Percentiles rank a stretch among this genome's conserved stretches.
Evolutionary conservation across 108 stramenopile species (phyloP).

Genomic region (Skeletonema costatum): DNA sequence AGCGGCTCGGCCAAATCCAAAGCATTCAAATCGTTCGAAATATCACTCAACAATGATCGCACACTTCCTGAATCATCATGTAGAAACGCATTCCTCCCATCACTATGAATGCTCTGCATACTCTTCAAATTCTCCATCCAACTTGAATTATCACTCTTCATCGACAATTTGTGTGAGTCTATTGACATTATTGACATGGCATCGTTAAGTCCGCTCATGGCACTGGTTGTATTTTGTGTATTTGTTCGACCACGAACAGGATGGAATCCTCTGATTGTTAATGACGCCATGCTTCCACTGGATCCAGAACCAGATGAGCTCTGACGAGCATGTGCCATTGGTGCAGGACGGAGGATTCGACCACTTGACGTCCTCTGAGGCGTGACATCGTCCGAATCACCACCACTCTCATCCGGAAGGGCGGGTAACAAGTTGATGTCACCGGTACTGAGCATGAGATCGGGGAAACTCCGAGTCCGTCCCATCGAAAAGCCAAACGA

Average conservation of each 20-base stretch:
- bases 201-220: slow-evolving; percentile 34
- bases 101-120: slow-evolving; percentile 37
- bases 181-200: slow-evolving; percentile 51
- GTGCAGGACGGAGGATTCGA: slow-evolving; percentile 13
- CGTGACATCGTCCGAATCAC: slow-evolving; percentile 7
- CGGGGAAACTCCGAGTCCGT: slow-evolving; percentile 41
- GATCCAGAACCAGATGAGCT: slow-evolving; percentile 31
- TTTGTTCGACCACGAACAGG: slow-evolving; percentile 27
- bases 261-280: slow-evolving; percentile 31
- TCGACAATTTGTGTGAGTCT: slow-evolving; percentile 22
- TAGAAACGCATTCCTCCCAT: slow-evolving; percentile 30
- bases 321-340: neutral
- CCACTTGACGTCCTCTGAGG: slow-evolving; percentile 11
- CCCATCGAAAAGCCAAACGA: slow-evolving; percentile 20
- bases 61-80: slow-evolving; percentile 34
- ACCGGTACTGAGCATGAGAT: slow-evolving; percentile 35
- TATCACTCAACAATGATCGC: slow-evolving; percentile 34
- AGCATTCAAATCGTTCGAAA: slow-evolving; percentile 44
- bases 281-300: slow-evolving; percentile 20
- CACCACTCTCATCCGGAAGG: slow-evolving; percentile 5
- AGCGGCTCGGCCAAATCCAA: slow-evolving; percentile 50
- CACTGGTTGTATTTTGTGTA: slow-evolving; percentile 11
- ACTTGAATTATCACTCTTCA: slow-evolving; percentile 10
- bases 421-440: slow-evolving; percentile 15
- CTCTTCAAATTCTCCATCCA: slow-evolving; percentile 45